Evolutionary conservation across 306 rosid genomes (phyloP).

Genomic region (Corylus heterophylla): DNA sequence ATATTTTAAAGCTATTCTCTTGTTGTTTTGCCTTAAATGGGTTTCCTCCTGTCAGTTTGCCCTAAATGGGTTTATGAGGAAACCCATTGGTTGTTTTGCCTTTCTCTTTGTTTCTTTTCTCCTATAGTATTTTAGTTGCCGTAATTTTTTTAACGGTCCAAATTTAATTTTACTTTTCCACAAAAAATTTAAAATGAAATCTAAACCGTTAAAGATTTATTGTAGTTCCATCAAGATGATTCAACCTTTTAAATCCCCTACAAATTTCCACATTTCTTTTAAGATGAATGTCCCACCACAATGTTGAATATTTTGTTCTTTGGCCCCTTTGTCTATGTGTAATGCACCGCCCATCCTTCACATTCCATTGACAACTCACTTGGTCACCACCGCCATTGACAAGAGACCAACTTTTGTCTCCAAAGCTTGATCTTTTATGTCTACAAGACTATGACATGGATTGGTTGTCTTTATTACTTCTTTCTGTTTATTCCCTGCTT

Average conservation of each 20-base stretch:
- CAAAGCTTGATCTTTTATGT: conserved; percentile 22
- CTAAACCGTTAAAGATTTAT: no score
- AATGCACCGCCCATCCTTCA: conserved; percentile 39
- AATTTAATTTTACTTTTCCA: no score
- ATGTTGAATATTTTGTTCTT: conserved; percentile 9
- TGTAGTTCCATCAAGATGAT: neutral
- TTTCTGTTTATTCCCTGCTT: neutral
- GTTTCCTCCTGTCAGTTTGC: no score
- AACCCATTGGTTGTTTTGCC: no score
- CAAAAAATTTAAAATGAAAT: no score
- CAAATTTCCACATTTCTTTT: neutral
- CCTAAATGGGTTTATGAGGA: no score
- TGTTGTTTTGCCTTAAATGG: no score
- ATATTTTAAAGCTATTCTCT: no score
- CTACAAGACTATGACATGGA: neutral
- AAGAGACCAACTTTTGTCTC: conserved; percentile 35
- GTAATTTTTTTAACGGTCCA: no score
- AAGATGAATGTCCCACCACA: conserved; percentile 27
- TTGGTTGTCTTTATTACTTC: conserved; percentile 23
- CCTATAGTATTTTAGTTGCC: no score
- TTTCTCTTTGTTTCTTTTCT: no score
- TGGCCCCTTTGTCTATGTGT: conserved; percentile 33
- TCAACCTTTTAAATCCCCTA: neutral
- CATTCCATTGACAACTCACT: conserved; percentile 10
- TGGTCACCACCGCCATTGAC: conserved; percentile 25